phyloP scores from a whole-genome alignment of 805 yeast species.

The Kluyveromyces aestuarii region DNA sequence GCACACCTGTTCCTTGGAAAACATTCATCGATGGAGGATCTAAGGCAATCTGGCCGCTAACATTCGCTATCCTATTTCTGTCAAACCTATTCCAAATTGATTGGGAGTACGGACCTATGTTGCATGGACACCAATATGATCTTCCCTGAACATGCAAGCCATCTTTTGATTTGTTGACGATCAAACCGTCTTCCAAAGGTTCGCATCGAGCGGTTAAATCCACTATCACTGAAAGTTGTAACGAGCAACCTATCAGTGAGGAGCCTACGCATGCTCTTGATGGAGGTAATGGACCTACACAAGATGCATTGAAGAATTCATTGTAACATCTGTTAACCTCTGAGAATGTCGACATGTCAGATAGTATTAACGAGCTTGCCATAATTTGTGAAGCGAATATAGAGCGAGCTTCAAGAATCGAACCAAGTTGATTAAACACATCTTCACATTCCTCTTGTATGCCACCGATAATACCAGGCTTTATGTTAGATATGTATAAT shows the following conservation, averaged over 20 bases:
- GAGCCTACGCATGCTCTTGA: conserved; percentile 81
- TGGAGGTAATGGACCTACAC: conserved; percentile 60
- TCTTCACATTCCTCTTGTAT: conserved; percentile 39
- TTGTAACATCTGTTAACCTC: conserved; percentile 55
- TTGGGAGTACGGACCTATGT: conserved; percentile 96
- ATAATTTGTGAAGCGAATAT: conserved; percentile 41
- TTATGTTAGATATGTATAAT: conserved; percentile 38
- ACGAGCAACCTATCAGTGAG: conserved; percentile 25
- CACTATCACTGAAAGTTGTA: conserved; percentile 54
- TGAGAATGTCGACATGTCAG: conserved; percentile 57
- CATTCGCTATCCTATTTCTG: conserved; percentile 40
- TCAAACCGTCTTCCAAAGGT: neutral
- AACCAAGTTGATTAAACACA: conserved; percentile 38
- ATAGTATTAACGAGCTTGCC: conserved; percentile 50
- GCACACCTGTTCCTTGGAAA: neutral
- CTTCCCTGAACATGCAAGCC: conserved; percentile 90
- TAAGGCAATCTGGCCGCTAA: conserved; percentile 91
- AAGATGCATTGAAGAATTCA: conserved; percentile 35
- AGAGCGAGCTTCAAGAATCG: conserved; percentile 24
- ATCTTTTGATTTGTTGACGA: conserved; percentile 30
- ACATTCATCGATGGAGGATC: conserved; percentile 63
- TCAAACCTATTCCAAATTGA: conserved; percentile 42
- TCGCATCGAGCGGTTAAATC: conserved; percentile 16
- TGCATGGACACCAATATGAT: conserved; percentile 98
- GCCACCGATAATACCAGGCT: conserved; percentile 19